Percentiles rank a stretch among this genome's conserved stretches.
phyloP scores from a whole-genome alignment of 2,329 filamentous ascomycete species.

The Karstenula rhodostoma region DNA sequence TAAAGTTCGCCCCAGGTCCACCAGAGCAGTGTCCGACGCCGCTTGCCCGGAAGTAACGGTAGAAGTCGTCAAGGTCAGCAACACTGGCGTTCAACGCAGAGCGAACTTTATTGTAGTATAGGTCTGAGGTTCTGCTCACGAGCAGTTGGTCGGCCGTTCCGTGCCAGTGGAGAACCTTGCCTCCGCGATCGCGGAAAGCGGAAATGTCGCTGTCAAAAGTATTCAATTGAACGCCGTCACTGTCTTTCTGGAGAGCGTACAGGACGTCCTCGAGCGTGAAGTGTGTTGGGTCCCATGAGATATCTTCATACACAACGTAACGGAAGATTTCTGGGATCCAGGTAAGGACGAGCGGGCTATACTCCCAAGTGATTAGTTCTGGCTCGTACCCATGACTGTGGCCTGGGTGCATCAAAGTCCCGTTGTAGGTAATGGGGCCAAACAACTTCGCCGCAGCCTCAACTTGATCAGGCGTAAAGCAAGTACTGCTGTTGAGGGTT shows the following conservation, averaged over 20 bases:
- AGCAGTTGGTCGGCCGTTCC: slow-evolving; percentile 23
- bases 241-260: slow-evolving; percentile 20
- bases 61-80: slow-evolving; percentile 47
- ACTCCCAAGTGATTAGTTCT: slow-evolving; percentile 31
- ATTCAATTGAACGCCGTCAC: slow-evolving; percentile 19
- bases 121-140: slow-evolving; percentile 14
- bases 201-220: slow-evolving; percentile 27
- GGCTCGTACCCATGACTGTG: slow-evolving; percentile 18
- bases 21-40: slow-evolving; percentile 60
- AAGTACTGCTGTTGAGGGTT: slow-evolving; percentile 26
- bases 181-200: slow-evolving; percentile 25
- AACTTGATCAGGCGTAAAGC: slow-evolving; percentile 28
- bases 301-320: slow-evolving; percentile 53
- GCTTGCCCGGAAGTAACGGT: slow-evolving; percentile 58
- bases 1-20: slow-evolving; percentile 46
- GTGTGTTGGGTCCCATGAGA: slow-evolving; percentile 46
- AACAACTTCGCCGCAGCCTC: slow-evolving; percentile 32
- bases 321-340: slow-evolving; percentile 50
- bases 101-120: slow-evolving; percentile 56
- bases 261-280: slow-evolving; percentile 47
- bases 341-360: slow-evolving; percentile 42
- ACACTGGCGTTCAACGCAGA: slow-evolving; percentile 43
- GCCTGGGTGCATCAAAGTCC: slow-evolving; percentile 6
- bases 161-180: slow-evolving; percentile 33
- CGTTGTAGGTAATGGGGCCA: slow-evolving; percentile 33